Percentiles rank a stretch among this genome's conserved stretches.
phyloP scores from a whole-genome alignment of 75 land plant species.

The Pinus albicaulis region DNA sequence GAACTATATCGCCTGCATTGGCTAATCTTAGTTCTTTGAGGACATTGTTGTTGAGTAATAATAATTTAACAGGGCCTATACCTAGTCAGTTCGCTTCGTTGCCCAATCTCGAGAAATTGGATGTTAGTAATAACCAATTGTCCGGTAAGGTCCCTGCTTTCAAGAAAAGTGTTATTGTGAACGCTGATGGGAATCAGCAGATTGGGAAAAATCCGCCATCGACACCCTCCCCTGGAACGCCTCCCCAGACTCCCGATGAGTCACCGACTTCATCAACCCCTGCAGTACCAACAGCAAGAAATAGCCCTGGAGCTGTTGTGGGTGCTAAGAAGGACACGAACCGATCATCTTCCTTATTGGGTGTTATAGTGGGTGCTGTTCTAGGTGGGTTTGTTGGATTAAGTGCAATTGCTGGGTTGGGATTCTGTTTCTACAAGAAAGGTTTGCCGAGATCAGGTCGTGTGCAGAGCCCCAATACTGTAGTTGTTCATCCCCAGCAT shows the following conservation, averaged over 20 bases:
- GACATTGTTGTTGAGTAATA: conserved; percentile 33
- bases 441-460: conserved; percentile 15
- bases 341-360: conserved; percentile 14
- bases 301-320: neutral
- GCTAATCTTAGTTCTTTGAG: conserved; percentile 21
- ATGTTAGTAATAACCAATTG: conserved; percentile 52
- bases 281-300: neutral
- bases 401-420: conserved; percentile 5
- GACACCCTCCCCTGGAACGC: neutral
- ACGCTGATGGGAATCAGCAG: conserved; percentile 25
- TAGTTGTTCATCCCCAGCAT: conserved; percentile 37
- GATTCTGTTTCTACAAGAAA: conserved; percentile 20
- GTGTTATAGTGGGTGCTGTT: conserved; percentile 28
- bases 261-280: conserved; percentile 5
- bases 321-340: neutral
- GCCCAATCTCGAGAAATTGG: conserved; percentile 25
- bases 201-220: conserved; percentile 31
- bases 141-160: conserved; percentile 50
- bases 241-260: neutral
- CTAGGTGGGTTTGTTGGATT: conserved; percentile 17
- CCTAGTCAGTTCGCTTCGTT: conserved; percentile 43
- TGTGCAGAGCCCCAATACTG: conserved; percentile 41
- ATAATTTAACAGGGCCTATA: conserved; percentile 58
- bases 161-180: conserved; percentile 16
- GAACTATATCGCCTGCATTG: conserved; percentile 53